phyloP scores from a whole-genome alignment of 805 yeast genomes.

The Schwanniomyces vanrijiae region DNA sequence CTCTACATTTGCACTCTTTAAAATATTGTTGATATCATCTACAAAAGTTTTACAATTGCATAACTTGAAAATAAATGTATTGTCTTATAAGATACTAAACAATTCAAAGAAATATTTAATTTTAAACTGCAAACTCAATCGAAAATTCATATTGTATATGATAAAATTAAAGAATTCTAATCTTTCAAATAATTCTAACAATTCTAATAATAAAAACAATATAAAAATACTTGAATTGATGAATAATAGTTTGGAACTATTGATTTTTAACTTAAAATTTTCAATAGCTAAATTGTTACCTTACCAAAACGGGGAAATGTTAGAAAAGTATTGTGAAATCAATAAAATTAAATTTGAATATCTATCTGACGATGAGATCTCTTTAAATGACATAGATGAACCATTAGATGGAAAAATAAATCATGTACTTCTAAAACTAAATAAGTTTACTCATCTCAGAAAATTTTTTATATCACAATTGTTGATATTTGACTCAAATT shows the following conservation, averaged over 20 bases:
- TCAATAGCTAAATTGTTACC: constrained; percentile 32
- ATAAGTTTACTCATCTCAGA: constrained; percentile 35
- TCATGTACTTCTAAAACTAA: constrained; percentile 16
- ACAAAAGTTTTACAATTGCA: constrained; percentile 26
- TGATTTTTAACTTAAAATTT: constrained; percentile 26
- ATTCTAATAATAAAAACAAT: not conserved
- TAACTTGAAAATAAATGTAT: constrained; percentile 22
- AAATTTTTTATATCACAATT: constrained; percentile 39
- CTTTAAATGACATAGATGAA: not conserved
- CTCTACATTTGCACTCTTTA: constrained; percentile 24
- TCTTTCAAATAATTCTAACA: constrained; percentile 2
- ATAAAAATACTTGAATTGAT: constrained; percentile 12
- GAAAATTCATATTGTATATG: constrained; percentile 31
- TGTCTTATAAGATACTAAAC: constrained; percentile 20
- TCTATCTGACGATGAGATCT: not conserved
- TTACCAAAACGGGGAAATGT: constrained; percentile 32
- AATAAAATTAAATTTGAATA: constrained; percentile 28
- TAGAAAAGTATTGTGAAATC: constrained; percentile 41
- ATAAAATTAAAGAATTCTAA: constrained; percentile 23
- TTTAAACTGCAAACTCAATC: constrained; percentile 35
- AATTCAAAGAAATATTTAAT: constrained; percentile 29
- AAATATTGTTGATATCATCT: constrained; percentile 27
- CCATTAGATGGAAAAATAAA: constrained; percentile 9
- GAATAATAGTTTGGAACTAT: constrained; percentile 24
- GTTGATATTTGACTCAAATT: constrained; percentile 32